These are phyloP conservation scores for Wickerhamiella brachini DNA, from an alignment of 805 yeast species.

Conservation along the genomic window DNA sequence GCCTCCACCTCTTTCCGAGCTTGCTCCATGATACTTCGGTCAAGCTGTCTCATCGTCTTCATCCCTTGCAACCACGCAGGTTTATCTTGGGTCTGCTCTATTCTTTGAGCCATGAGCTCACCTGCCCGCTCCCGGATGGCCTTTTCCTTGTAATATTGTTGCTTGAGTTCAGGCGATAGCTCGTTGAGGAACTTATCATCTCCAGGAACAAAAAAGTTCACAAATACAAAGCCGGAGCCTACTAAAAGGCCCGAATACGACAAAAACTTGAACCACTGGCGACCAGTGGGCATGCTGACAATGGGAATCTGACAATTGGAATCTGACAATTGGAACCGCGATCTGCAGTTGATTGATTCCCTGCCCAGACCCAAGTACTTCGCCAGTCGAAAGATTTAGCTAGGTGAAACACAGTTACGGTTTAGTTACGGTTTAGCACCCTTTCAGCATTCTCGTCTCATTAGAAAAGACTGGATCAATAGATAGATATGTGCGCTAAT, in stretches of 20 bases:
- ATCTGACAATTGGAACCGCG: too few relatives aligned
- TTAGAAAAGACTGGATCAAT: background rate
- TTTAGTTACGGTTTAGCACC: too few relatives aligned
- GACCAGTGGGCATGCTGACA: slow-evolving; percentile 14
- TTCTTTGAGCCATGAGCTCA: slow-evolving; percentile 14
- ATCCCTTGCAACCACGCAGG: slow-evolving; percentile 23
- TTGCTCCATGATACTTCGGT: slow-evolving; percentile 16
- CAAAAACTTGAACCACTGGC: slow-evolving; percentile 18
- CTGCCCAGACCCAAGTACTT: too few relatives aligned
- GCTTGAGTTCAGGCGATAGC: slow-evolving; percentile 72
- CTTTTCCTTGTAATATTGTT: slow-evolving; percentile 52
- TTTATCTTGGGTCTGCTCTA: slow-evolving; percentile 14
- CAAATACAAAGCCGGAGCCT: slow-evolving; percentile 57
- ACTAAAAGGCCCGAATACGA: slow-evolving; percentile 46
- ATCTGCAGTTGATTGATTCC: background rate
- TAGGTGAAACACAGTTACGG: too few relatives aligned
- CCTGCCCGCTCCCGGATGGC: slow-evolving; percentile 14
- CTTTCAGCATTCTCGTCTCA: too few relatives aligned
- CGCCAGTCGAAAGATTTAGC: too few relatives aligned
- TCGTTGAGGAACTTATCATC: slow-evolving; percentile 63
- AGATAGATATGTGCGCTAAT: background rate
- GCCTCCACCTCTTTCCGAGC: slow-evolving; percentile 17
- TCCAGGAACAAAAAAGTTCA: slow-evolving; percentile 67
- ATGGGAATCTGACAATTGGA: too few relatives aligned
- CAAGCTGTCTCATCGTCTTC: slow-evolving; percentile 18